phyloP scores from a whole-genome alignment of 176 grass and related monocot species.

The Calamus simplicifolius region DNA sequence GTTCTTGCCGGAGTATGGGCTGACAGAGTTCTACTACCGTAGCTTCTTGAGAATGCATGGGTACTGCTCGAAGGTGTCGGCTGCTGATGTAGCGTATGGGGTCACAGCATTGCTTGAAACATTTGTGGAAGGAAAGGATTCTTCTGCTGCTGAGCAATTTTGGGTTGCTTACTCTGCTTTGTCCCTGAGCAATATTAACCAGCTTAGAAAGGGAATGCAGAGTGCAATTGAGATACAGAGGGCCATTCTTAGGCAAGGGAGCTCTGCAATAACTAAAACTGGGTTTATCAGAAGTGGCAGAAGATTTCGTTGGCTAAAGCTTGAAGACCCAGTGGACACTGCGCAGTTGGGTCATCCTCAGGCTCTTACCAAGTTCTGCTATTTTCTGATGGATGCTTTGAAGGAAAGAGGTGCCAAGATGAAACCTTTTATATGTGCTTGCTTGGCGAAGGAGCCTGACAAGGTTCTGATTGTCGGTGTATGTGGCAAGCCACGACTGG shows the following conservation, averaged over 20 bases:
- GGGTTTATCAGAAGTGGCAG: conserved; percentile 70
- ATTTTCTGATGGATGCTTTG: conserved; percentile 83
- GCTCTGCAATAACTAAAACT: conserved; percentile 71
- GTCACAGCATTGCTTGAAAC: conserved; percentile 73
- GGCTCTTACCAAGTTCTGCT: conserved; percentile 84
- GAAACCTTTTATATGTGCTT: conserved; percentile 79
- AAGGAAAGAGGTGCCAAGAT: conserved; percentile 80
- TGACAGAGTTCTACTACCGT: conserved; percentile 80
- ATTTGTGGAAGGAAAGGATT: conserved; percentile 14
- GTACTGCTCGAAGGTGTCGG: conserved; percentile 71
- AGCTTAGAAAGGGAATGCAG: conserved; percentile 72
- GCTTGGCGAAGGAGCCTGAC: conserved; percentile 46
- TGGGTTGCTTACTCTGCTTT: conserved; percentile 80
- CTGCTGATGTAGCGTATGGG: conserved; percentile 88
- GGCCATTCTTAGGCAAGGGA: conserved; percentile 81
- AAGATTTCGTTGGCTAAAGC: conserved; percentile 86
- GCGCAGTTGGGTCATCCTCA: conserved; percentile 62
- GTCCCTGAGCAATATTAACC: conserved; percentile 61
- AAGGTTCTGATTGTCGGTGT: conserved; percentile 73
- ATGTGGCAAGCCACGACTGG: conserved; percentile 70
- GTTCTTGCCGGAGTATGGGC: conserved; percentile 85
- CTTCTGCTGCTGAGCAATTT: conserved; percentile 54
- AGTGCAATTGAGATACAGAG: conserved; percentile 79
- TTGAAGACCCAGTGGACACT: conserved; percentile 76
- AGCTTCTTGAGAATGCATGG: conserved; percentile 82